Evolutionary conservation across 192 early-diverging fungal genomes (phyloP), one percentile per base, ranked within the genome.

Genomic region (Coemansia sp.): DNA sequence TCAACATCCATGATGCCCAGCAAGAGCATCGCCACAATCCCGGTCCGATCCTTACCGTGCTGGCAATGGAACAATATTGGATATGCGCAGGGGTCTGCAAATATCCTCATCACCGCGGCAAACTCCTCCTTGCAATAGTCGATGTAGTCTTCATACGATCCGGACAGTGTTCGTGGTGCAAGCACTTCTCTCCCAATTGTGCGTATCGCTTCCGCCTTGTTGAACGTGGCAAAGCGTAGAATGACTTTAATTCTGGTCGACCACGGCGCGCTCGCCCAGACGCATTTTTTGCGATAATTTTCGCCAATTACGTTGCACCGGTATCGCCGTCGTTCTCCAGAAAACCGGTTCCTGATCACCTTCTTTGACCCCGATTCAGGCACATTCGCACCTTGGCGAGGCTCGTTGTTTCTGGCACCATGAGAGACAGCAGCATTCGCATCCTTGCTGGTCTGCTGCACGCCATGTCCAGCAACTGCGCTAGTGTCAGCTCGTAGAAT

Each of bases 1-100:
- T 82, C 77, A 9, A 84, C 84, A 23, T 65, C 81, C 58, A 75
- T 59, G 15, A 87, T 81, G n/a, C 73, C 72, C 34, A 84, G 60
- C 9, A 86, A 45, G 19, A 88, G 62, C 59, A 81, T 82, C 50
- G 81, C 75, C 41, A 87, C 64, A 62, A 88, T 76, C 37, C 85
- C 87, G 6, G 87, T 88, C 57, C 87, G 75, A 60, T 88, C 87
- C 61, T 88, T 88, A 50, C 87, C 87, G 41, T 86, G 83, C 50
- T 84, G 79, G 72, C 87, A 88, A 54, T 88, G 87, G n/a, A 88
- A 80, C 37, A 85, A 68, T 10, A 88, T 79, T 9, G 87, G 87
- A 52, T 82, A 85, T 29, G 82, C 78, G 30, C 63, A 47, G n/a
- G 71, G 68, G 53, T 84, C 81, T 10, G 81, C 70, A 68, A 86